Conservation (phyloP, 2,329 filamentous ascomycete species). For the Talaromyces sp. region DNA sequence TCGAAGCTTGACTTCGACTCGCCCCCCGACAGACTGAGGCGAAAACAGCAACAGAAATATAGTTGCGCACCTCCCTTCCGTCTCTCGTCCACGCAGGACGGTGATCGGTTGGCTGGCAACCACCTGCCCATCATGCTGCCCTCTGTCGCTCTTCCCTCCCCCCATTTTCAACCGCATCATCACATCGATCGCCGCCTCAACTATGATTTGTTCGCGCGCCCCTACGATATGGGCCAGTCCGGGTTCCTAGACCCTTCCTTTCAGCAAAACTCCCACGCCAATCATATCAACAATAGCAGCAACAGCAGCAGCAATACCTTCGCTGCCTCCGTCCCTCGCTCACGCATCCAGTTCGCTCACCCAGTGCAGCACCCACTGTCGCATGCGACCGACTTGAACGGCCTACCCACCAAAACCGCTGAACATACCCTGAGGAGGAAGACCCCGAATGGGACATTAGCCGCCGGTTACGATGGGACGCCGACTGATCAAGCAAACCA, state of each 20-base stretch:
- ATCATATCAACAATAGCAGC: neutral
- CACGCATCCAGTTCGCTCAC: constrained; percentile 34
- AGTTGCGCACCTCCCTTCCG: constrained; percentile 1
- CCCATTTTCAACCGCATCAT: constrained; percentile 38
- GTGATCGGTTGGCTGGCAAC: constrained; percentile 11
- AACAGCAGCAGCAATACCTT: constrained; percentile 4
- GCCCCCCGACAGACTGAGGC: neutral
- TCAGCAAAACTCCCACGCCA: constrained; percentile 23
- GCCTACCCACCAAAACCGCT: constrained; percentile 20
- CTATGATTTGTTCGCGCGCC: constrained; percentile 24
- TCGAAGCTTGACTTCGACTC: neutral
- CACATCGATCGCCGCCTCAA: constrained; percentile 27
- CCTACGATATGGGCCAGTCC: constrained; percentile 23
- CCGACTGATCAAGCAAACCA: constrained; percentile 67
- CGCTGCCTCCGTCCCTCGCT: constrained; percentile 25
- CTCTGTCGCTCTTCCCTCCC: constrained; percentile 41
- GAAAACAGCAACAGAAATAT: neutral
- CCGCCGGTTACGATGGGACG: constrained; percentile 85
- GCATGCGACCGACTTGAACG: constrained; percentile 16
- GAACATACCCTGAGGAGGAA: constrained; percentile 86
- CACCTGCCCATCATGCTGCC: constrained; percentile 42
- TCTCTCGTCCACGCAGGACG: constrained; percentile 12
- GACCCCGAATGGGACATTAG: constrained; percentile 88
- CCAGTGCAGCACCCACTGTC: constrained; percentile 34
- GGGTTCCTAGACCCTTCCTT: constrained; percentile 13